Base-by-base conservation (phyloP, 306 rosid species). In the Corylus americana region DNA sequence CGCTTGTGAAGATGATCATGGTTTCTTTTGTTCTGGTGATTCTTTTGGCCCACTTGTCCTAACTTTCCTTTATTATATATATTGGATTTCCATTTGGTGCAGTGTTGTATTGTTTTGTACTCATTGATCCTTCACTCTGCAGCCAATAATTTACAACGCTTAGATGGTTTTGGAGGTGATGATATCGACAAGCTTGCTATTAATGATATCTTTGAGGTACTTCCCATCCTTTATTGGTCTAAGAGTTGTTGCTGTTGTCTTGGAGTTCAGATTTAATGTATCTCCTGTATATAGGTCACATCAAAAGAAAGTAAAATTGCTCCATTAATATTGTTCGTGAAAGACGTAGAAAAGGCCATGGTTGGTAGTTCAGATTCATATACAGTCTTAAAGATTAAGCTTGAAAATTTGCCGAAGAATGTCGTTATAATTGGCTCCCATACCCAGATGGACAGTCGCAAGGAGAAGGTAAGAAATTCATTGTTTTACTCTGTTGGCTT, bases 1-100 rank as follows among this genome's bases (percentile, higher is more conserved):
- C 57, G 89, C 78, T 76, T 96, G 99, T 55, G 98, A 96, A 84
- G 90, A 85, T 42, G 96, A 88, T 79, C 98, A 72, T 74, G 99
- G 99, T 8, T 96, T 93, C 90, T 96, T 96, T 77, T 96, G 98
- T 85, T 83, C 94, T 42, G 94, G 98, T 96, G 79, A 83, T 79
- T 88, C 77, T 35, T 84, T 85, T 70, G 67, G 51, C 78, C 64
- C 76, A 45, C 70, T 35, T 64, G 16, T 10, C 57, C 51, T 59
- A 17, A 62, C 0, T 35, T 22, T 13, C 25, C 17, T 31, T 49
- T 71, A 22, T 54, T 18, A 55, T 80, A 69, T 79, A 49, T 70
- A 9, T 51, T 75, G 16, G 37, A 25, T 49, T 80, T 66, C 68
- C 37, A 18, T 74, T 50, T 71, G 50, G 66, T 68, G 63, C 69